These are phyloP conservation scores for Botryobasidium botryosum DNA, from an alignment of 768 basidiomycete species.

Conservation along the genomic window DNA sequence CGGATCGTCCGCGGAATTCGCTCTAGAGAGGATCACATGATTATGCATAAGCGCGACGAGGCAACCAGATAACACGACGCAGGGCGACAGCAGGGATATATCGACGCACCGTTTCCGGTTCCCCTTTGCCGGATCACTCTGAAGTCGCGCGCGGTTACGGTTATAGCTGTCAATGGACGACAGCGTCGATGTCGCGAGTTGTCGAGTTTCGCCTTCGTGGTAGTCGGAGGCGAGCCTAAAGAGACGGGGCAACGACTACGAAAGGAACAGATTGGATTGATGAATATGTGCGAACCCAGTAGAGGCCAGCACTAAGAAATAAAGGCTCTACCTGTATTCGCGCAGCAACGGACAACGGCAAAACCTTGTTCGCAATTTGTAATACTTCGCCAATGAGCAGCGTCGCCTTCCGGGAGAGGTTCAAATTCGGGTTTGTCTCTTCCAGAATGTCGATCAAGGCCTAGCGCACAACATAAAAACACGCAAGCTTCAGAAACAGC, in stretches of 20 bases:
- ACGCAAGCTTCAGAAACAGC: too few species aligned
- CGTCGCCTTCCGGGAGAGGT: constrained; percentile 76
- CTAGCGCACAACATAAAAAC: constrained; percentile 27
- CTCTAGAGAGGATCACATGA: constrained; percentile 34
- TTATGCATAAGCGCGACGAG: too few species aligned
- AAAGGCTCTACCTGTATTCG: constrained; percentile 48
- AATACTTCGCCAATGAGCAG: constrained; percentile 82
- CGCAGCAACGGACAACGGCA: constrained; percentile 70
- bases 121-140: constrained; percentile 37
- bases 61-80: too few species aligned
- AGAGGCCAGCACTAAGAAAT: neutral
- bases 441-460: constrained; percentile 74
- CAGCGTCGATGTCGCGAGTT: constrained; percentile 69
- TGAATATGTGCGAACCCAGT: neutral
- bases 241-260: constrained; percentile 63
- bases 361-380: constrained; percentile 69
- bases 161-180: constrained; percentile 86
- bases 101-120: constrained; percentile 43
- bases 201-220: constrained; percentile 53
- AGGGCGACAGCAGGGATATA: neutral
- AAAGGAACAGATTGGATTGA: neutral
- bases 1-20: constrained; percentile 51
- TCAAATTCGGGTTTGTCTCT: constrained; percentile 48
- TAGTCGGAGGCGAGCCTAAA: constrained; percentile 72
- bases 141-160: constrained; percentile 62